Evolutionary conservation across 768 basidiomycete genomes (phyloP), one percentile per base, ranked within the genome.

Genomic region (Lactarius indigo): DNA sequence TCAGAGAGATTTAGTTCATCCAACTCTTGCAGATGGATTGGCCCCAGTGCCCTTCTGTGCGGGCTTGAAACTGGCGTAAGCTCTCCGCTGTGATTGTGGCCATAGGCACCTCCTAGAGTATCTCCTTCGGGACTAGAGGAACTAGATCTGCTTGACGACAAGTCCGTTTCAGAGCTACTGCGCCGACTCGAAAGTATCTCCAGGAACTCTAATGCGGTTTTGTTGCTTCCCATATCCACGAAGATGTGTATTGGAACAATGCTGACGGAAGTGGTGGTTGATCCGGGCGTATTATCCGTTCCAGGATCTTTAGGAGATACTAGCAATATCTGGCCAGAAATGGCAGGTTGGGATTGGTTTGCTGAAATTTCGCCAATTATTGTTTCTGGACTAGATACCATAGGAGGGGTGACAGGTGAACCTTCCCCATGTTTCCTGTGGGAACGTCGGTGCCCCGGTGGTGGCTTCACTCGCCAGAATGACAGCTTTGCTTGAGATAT

Each of bases 201-300:
- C 52, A 89, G 44, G 68, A 89, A 90, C 0, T 75, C 72, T 39
- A 84, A 72, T 55, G 80, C 76, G 66, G 75, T 73, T 59, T 85
- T 69, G 23, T 80, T 69, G 63, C 78, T 74, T 39, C 76, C 82
- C 56, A 92, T 77, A 74, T 96, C 92, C 31, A 91, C 60, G 72
- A 93, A 92, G n/a, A 90, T 50, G 72, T 94, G 93, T 12, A 96
- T 71, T 12, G 94, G 89, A 12, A 79, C 78, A 9, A 85, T 58
- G n/a, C 74, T 73, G n/a, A 85, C 72, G 33, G 82, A 78, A 37
- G 86, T 59, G 5, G 58, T 44, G 35, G 61, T 33, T 60, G 70
- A 31, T 63, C 58, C 52, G 26, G 44, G 44, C 2, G 26, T 18
- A 7, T n/a, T 35, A 26, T 61, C 55, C 18, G 17, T 37, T 20